Percentiles rank a stretch among this genome's conserved stretches.
phyloP scores from a whole-genome alignment of 2,329 filamentous ascomycete species.

The Sclerotinia sclerotiorum region DNA sequence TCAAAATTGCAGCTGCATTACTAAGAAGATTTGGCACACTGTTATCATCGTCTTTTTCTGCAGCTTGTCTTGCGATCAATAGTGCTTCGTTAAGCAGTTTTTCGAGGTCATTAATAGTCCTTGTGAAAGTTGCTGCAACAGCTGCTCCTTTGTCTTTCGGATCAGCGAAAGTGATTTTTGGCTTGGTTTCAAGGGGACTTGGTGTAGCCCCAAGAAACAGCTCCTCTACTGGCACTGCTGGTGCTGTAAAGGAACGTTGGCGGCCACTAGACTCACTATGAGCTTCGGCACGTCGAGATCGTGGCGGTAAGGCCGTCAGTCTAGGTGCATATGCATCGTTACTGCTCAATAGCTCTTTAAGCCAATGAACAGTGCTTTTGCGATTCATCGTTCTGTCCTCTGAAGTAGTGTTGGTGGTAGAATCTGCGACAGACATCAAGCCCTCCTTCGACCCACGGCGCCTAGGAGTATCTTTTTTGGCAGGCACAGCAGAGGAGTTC shows the following conservation, averaged over 20 bases:
- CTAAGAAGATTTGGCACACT: conserved; percentile 31
- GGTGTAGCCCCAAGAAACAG: conserved; percentile 28
- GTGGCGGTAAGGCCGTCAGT: conserved; percentile 37
- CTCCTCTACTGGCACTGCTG: conserved; percentile 23
- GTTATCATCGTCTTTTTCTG: conserved; percentile 33
- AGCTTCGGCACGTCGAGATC: conserved; percentile 26
- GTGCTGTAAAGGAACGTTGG: conserved; percentile 26
- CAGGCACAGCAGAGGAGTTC: conserved; percentile 24
- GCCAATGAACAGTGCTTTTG: conserved; percentile 36
- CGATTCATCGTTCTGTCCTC: conserved; percentile 25
- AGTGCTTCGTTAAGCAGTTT: conserved; percentile 42
- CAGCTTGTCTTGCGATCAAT: conserved; percentile 41
- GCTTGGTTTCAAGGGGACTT: conserved; percentile 16
- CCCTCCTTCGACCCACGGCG: conserved; percentile 11
- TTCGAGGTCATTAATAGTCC: conserved; percentile 42
- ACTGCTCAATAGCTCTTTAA: conserved; percentile 34
- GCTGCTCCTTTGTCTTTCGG: conserved; percentile 25
- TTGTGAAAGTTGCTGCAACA: conserved; percentile 38
- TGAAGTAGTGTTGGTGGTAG: conserved; percentile 20
- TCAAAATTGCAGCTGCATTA: conserved; percentile 32
- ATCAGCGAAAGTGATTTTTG: conserved; percentile 15
- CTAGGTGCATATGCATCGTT: conserved; percentile 35
- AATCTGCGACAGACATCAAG: conserved; percentile 8
- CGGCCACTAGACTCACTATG: conserved; percentile 15
- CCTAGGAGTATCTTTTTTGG: conserved; percentile 1